phyloP scores from a whole-genome alignment of 495 filamentous ascomycete genomes.

The Lophium mytilinum region DNA sequence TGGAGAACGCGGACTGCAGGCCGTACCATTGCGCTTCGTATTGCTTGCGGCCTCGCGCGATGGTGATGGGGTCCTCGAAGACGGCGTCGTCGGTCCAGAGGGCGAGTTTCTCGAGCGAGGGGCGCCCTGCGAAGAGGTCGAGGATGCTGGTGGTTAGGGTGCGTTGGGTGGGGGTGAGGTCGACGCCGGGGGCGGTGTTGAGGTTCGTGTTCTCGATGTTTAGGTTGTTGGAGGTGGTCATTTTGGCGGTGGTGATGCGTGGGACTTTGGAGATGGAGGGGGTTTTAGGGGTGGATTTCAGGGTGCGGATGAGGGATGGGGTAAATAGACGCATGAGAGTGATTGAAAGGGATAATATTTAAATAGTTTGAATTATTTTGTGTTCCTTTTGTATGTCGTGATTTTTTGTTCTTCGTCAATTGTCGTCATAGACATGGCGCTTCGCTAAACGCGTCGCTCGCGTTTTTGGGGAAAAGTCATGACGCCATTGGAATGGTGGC shows the following conservation, averaged over 20 bases:
- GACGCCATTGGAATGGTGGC: constrained; percentile 9
- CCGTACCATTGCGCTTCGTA: constrained; percentile 49
- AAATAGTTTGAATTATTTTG: too few species aligned
- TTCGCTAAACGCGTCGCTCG: not conserved
- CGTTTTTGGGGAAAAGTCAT: constrained; percentile 4
- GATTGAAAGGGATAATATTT: not conserved
- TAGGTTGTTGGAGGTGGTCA: constrained; percentile 3
- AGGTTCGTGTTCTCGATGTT: constrained; percentile 44
- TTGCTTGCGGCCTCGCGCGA: constrained; percentile 42
- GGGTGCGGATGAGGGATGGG: not conserved
- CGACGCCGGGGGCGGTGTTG: constrained; percentile 40
- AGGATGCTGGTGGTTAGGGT: constrained; percentile 48
- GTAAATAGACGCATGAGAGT: not conserved
- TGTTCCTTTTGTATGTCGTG: not conserved
- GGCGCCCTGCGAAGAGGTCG: constrained; percentile 52
- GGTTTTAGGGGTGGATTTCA: not conserved
- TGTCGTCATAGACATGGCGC: not conserved
- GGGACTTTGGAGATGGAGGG: not conserved
- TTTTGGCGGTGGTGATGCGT: not conserved
- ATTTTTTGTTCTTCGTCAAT: not conserved
- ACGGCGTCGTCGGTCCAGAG: constrained; percentile 46
- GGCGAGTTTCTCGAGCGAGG: constrained; percentile 46
- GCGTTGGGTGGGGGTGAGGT: constrained; percentile 39
- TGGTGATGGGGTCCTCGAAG: constrained; percentile 46
- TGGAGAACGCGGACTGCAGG: constrained; percentile 37